Base-by-base conservation (phyloP, 2,329 filamentous ascomycete genomes). In the Botrytis sinoallii region DNA sequence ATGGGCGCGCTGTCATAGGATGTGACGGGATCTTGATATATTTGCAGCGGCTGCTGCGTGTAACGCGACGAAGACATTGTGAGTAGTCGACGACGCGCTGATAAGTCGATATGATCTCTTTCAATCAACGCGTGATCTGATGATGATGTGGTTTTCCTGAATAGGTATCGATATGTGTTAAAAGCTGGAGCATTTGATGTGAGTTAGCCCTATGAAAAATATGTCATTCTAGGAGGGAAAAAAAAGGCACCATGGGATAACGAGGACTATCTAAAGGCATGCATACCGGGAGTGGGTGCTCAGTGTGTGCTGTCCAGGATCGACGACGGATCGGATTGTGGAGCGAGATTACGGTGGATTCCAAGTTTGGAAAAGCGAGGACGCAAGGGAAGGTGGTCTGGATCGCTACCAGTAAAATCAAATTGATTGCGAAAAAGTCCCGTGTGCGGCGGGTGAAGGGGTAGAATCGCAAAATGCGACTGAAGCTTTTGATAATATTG, bases 1-100 rank as follows among this genome's bases (percentile, higher is more conserved):
- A 81, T 81, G 32, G 78, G 79, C 52, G 79, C 77, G 66, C 77
- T 79, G 68, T 83, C 83, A 78, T 84, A 82, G 73, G 82, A 82
- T 77, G 83, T 81, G 78, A 84, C 82, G 74, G 85, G 83, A 82
- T 90, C 88, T 80, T 90, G 85, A 81, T 87, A 89, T 81, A 89
- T 87, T 79, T 89, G 85, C 82, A 90, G 82, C 79, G 85, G 85
- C 79, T 85, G 85, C 78, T 85, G 86, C 74, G 77, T 76, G 76
- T 80, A 80, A 85, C 86, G 87, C 86, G 87, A 87, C 82, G 86
- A 84, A 81, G 85, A 83, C 85, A 87, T 87, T 74, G 78, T 77
- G 75, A 71, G 46, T 57, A 67, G 75, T 76, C 76, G 76, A 76
- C 75, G 75, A 78, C 77, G 78, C 77, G 78, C 75, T 55, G 72